Percentiles rank a stretch among this genome's conserved stretches.
Evolutionary conservation across 305 asterid genomes (phyloP).

Genomic region (Fraxinus dipetala): DNA sequence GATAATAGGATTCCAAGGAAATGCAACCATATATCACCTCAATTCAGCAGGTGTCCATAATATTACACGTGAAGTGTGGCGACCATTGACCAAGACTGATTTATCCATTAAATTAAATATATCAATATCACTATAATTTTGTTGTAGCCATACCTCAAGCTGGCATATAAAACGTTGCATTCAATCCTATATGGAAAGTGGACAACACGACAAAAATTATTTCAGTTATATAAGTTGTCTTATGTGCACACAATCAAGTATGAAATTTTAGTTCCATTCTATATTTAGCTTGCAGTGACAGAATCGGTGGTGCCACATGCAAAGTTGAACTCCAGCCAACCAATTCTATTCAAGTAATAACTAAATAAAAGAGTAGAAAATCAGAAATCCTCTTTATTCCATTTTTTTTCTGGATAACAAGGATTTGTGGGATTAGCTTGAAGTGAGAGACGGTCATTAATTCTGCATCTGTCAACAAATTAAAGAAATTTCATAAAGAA

Average conservation of each 20-base stretch:
- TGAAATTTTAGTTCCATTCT: neutral
- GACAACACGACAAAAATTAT: neutral
- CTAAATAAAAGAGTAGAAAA: neutral
- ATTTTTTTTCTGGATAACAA: neutral
- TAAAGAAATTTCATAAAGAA: neutral
- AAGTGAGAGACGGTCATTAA: slow-evolving; percentile 1
- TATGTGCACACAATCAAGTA: neutral
- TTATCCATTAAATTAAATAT: neutral
- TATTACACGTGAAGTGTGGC: neutral
- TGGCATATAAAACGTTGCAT: neutral
- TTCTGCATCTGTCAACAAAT: neutral
- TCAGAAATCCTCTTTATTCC: neutral
- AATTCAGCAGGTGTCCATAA: neutral
- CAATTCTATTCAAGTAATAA: neutral
- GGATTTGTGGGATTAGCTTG: neutral
- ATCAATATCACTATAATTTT: neutral
- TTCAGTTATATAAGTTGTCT: neutral
- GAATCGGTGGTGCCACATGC: slow-evolving; percentile 1
- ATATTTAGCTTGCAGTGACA: neutral
- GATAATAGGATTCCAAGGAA: neutral
- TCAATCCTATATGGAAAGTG: neutral
- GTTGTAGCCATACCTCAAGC: neutral
- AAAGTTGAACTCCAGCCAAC: slow-evolving; percentile 5
- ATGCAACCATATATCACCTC: neutral
- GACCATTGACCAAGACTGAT: neutral